These are phyloP conservation scores for Fusarium sp. DNA, from an alignment of 2,329 filamentous ascomycete genomes.

Conservation along the genomic window DNA sequence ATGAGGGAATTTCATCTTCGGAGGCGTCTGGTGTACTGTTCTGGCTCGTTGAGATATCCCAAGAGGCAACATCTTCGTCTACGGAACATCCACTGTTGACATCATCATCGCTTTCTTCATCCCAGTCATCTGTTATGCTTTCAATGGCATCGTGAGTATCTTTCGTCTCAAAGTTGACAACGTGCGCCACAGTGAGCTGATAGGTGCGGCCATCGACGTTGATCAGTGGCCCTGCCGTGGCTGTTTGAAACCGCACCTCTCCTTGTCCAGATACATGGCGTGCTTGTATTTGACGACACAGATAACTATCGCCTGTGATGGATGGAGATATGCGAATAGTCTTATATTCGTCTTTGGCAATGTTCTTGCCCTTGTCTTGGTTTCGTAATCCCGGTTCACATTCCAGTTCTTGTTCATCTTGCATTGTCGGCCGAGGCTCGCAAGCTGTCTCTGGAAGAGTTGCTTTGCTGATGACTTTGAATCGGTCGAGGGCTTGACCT, in stretches of 20 bases:
- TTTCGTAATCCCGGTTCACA: rapidly evolving
- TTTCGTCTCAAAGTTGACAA: not conserved
- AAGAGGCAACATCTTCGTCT: not conserved
- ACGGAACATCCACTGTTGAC: rapidly evolving
- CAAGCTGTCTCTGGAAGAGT: not conserved
- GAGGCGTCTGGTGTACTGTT: not conserved
- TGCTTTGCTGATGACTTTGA: not conserved
- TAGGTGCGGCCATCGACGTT: rapidly evolving
- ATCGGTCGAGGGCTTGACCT: rapidly evolving
- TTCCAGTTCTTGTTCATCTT: rapidly evolving
- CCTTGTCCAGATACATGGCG: not conserved
- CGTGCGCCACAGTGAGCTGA: not conserved
- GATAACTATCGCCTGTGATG: rapidly evolving
- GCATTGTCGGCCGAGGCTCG: not conserved
- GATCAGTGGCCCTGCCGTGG: not conserved
- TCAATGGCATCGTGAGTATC: rapidly evolving
- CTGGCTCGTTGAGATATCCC: rapidly evolving
- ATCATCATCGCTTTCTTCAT: not conserved
- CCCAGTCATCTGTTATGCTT: not conserved
- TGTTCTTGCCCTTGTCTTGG: rapidly evolving
- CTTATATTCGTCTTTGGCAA: not conserved
- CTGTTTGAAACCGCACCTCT: not conserved
- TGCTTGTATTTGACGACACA: not conserved
- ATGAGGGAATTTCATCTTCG: not conserved
- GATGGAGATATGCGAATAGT: not conserved